phyloP scores from a whole-genome alignment of 345 rosid genomes.

The Orychophragmus violaceus region DNA sequence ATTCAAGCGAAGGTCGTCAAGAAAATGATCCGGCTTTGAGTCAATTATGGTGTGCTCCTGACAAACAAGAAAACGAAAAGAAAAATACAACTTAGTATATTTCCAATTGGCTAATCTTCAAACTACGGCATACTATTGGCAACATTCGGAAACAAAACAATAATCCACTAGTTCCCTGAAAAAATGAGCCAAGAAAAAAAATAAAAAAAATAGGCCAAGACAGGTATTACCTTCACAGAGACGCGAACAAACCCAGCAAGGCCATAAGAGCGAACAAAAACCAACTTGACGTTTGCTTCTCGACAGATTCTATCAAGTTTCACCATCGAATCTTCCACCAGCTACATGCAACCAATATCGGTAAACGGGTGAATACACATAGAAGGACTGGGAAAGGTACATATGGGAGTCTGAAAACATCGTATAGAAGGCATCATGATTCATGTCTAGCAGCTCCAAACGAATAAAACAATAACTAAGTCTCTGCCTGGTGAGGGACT shows the following conservation, averaged over 20 bases:
- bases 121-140: not conserved
- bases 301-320: slow-evolving; percentile 85
- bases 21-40: slow-evolving; percentile 95
- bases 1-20: slow-evolving; percentile 90
- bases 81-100: not conserved
- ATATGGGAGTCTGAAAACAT: not conserved
- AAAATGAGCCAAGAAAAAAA: too few species aligned
- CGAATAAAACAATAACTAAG: not conserved
- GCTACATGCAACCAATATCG: slow-evolving; percentile 38
- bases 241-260: slow-evolving; percentile 81
- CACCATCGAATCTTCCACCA: slow-evolving; percentile 75
- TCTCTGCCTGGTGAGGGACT: not conserved
- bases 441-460: not conserved
- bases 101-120: not conserved
- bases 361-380: too few species aligned
- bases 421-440: not conserved
- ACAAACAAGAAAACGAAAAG: slow-evolving; percentile 1
- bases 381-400: not conserved
- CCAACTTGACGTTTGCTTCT: slow-evolving; percentile 75
- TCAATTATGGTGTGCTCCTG: slow-evolving; percentile 92
- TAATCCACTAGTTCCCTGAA: not conserved
- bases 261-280: slow-evolving; percentile 93
- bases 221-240: slow-evolving; percentile 63
- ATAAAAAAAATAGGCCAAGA: not conserved
- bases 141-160: slow-evolving; percentile 2